Conservation (phyloP, 441 rosid species). For the Populus tomentosa region DNA sequence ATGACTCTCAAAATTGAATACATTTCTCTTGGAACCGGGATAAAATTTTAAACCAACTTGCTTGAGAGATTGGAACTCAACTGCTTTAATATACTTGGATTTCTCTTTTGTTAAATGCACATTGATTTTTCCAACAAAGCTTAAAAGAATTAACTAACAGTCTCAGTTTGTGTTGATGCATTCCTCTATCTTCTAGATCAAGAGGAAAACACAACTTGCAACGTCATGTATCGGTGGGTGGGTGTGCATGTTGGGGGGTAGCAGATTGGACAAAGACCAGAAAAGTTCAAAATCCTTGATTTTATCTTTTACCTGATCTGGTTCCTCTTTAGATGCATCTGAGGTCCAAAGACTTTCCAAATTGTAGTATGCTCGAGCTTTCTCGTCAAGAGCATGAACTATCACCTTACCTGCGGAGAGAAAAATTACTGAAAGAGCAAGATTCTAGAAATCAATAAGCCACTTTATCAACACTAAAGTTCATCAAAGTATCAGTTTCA, state of each 20-base stretch:
- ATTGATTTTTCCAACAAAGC: background rate
- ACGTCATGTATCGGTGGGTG: background rate
- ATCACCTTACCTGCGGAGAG: conserved; percentile 58
- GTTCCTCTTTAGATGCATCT: conserved; percentile 32
- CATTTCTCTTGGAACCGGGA: background rate
- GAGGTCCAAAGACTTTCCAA: conserved; percentile 66
- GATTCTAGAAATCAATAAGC: background rate
- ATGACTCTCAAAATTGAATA: background rate
- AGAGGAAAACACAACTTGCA: background rate
- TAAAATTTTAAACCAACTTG: background rate
- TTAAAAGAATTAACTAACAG: background rate
- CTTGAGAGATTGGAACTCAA: background rate
- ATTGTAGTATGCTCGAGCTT: conserved; percentile 81
- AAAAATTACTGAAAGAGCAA: background rate
- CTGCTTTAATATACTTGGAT: background rate
- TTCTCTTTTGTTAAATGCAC: background rate
- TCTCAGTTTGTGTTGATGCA: background rate
- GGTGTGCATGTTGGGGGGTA: background rate
- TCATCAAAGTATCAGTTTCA: background rate
- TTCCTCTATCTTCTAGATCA: background rate
- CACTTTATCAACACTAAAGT: background rate
- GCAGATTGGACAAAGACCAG: background rate
- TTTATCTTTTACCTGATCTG: conserved; percentile 37
- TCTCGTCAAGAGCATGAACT: conserved; percentile 93
- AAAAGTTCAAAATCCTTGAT: background rate